Base-by-base conservation (phyloP, 2,329 filamentous ascomycete genomes). In the Monosporascus sp. region DNA sequence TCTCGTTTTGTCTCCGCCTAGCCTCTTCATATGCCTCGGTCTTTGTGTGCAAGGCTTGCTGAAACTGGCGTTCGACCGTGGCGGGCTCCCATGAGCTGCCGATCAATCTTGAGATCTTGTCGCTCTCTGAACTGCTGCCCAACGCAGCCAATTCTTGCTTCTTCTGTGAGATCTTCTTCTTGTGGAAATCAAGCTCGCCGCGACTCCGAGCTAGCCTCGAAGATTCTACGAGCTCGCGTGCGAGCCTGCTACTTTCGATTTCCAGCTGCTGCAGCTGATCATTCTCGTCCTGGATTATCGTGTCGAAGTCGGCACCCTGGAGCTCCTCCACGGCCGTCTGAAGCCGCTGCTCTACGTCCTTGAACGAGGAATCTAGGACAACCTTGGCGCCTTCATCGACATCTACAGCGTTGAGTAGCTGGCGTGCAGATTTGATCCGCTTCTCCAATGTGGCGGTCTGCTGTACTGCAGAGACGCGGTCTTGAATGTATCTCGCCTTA, bases 361-460 rank as follows among this genome's bases (percentile, higher is more conserved):
- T 81, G 48, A 89, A 81, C 51, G 87, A 86, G 17, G 85, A 82
- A 62, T 94, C 87, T 7, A 97, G 77, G 3, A 89, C 77, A 26
- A 88, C 88, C 68, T 90, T 89, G 35, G 83, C 82, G 3, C 92
- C 92, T 72, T 97, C 93, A 61, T 99, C 93, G 31, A 92, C 80
- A 37, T 88, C 81, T 52, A 99, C 86, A n/a, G 77, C 76, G 61
- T 87, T 80, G 35, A 91, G 76, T 35, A 88, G 83, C 47, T 75
- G 78, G 65, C 96, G 89, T 37, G 92, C 76, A 1, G 75, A 72
- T 3, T 72, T 72, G 7, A 86, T 82, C 51, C 88, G 88, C 64
- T 80, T 85, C 55, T 96, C 90, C 60, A 94, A 91, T 6, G 78
- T 72, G 1, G 76, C 74, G 55, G 96, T 91, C 47, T 89, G 85